A percentile compares a stretch with the other conserved stretches of the same genome.
phyloP scores from a whole-genome alignment of 2,329 filamentous ascomycete species.

The Xylariaceae sp. region DNA sequence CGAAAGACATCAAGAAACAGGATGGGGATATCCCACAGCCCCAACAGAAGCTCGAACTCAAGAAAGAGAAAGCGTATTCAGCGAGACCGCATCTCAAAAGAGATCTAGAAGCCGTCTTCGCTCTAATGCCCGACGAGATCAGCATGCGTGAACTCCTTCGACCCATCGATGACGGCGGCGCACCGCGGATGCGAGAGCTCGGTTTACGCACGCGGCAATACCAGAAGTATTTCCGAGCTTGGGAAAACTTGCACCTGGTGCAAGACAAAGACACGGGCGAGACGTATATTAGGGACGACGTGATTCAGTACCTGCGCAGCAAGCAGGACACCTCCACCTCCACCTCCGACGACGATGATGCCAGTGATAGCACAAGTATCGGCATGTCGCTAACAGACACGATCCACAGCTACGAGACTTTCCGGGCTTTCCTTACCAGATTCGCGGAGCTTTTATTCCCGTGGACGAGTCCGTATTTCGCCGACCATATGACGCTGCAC shows the following conservation, averaged over 20 bases:
- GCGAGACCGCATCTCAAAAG: conserved; percentile 17
- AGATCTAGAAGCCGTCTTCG: conserved; percentile 25
- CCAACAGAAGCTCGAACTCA: not conserved
- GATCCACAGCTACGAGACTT: conserved; percentile 39
- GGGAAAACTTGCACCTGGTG: conserved; percentile 34
- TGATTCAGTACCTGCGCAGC: conserved; percentile 33
- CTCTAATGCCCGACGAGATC: conserved; percentile 31
- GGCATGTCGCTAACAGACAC: conserved; percentile 25
- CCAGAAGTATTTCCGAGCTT: conserved; percentile 36
- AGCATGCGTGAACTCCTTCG: conserved; percentile 34
- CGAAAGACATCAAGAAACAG: not conserved
- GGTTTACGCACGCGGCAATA: conserved; percentile 37
- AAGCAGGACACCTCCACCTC: conserved; percentile 1
- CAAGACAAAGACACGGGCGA: conserved; percentile 30
- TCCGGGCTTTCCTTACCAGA: conserved; percentile 36
- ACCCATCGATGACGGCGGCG: conserved; percentile 35
- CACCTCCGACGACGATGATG: too few species aligned
- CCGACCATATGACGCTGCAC: conserved; percentile 40
- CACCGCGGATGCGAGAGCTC: conserved; percentile 35
- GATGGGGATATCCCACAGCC: not conserved
- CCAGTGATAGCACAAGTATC: conserved; percentile 13
- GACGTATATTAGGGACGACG: conserved; percentile 36
- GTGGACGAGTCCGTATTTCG: conserved; percentile 38
- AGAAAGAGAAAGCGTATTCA: not conserved
- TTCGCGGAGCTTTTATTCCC: conserved; percentile 37